Percentiles rank a stretch among this genome's conserved stretches.
Conservation (phyloP, 1,139 yeast genomes). For the Saccharomyces hybrid region DNA sequence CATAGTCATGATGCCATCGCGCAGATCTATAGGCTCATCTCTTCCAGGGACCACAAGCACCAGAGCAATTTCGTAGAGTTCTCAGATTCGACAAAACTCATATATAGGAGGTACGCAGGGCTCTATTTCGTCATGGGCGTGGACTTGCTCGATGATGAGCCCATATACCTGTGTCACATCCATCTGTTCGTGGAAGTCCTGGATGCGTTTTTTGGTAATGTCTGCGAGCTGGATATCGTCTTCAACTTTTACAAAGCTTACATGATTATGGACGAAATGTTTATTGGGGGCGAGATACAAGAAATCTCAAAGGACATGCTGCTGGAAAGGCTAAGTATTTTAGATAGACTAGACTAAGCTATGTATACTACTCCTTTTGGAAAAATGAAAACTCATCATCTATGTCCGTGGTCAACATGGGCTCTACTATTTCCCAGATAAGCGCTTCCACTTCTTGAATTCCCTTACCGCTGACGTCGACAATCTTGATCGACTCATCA, state of each 20-base stretch:
- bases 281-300: conserved; percentile 70
- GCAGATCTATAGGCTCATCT: conserved; percentile 68
- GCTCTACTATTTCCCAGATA: conserved; percentile 9
- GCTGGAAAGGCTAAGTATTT: conserved; percentile 43
- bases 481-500: conserved; percentile 33
- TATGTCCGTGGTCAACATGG: not conserved
- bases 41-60: conserved; percentile 74
- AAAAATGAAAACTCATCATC: conserved; percentile 6
- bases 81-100: conserved; percentile 57
- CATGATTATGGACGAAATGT: conserved; percentile 64
- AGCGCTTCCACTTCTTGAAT: conserved; percentile 47
- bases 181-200: conserved; percentile 85
- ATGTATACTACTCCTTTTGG: not conserved
- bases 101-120: conserved; percentile 89
- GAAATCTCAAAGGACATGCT: conserved; percentile 59
- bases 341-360: conserved; percentile 40
- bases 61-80: conserved; percentile 78
- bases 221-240: conserved; percentile 89
- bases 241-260: conserved; percentile 73
- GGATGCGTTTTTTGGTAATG: conserved; percentile 79
- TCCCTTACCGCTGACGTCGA: conserved; percentile 53
- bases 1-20: conserved; percentile 24
- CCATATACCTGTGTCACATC: conserved; percentile 73
- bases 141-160: conserved; percentile 62
- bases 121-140: conserved; percentile 76